Evolutionary conservation across 1,284 basidiomycete genomes (phyloP).

Genomic region (Leccinum huronense): DNA sequence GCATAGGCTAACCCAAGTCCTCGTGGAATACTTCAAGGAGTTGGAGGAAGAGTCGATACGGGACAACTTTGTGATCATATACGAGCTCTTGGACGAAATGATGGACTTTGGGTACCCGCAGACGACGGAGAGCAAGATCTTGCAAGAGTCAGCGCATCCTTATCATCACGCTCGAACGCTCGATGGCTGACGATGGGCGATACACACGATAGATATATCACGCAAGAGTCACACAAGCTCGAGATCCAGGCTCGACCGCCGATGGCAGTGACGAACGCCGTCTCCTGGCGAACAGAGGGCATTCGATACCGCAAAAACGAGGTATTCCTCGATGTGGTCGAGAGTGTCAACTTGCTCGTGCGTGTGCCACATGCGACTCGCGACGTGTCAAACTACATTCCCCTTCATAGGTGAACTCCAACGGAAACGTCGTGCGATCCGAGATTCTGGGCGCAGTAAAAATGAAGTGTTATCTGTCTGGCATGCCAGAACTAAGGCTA

Average conservation of each 20-base stretch:
- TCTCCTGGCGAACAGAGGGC: slow-evolving; percentile 97
- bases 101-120: slow-evolving; percentile 99
- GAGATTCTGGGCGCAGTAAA: slow-evolving; percentile 98
- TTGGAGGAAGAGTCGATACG: slow-evolving; percentile 98
- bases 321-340: slow-evolving; percentile 98
- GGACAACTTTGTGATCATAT: slow-evolving; percentile 98
- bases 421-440: slow-evolving; percentile 95
- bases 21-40: slow-evolving; percentile 99
- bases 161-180: background rate
- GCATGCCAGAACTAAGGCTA: slow-evolving; percentile 96
- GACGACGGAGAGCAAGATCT: slow-evolving; percentile 98
- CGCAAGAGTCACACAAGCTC: slow-evolving; percentile 98
- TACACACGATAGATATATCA: slow-evolving; percentile 76
- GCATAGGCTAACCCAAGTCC: slow-evolving; percentile 85
- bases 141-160: slow-evolving; percentile 77
- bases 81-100: slow-evolving; percentile 98
- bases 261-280: slow-evolving; percentile 98
- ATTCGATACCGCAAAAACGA: slow-evolving; percentile 99
- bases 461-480: slow-evolving; percentile 99
- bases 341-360: slow-evolving; percentile 94
- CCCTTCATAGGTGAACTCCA: slow-evolving; percentile 79
- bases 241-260: slow-evolving; percentile 96
- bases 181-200: background rate
- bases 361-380: slow-evolving; percentile 28
- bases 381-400: background rate